Conservation (phyloP, 2,329 filamentous ascomycete genomes). For the Ustilaginoidea virens region DNA sequence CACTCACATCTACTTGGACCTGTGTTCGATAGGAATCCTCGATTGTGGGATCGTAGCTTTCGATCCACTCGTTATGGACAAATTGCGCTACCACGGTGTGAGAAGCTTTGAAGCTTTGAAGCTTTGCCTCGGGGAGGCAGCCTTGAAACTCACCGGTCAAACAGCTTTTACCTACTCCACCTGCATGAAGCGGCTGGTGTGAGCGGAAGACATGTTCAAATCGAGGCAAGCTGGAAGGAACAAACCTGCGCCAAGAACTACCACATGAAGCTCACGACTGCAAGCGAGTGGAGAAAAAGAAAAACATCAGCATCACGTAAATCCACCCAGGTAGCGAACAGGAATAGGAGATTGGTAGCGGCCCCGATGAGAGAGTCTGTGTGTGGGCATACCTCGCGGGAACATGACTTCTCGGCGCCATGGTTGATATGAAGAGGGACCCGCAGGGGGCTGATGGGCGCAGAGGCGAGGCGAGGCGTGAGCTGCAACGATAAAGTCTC, state of each 20-base stretch:
- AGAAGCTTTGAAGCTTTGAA: neutral
- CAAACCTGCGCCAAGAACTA: constrained; percentile 66
- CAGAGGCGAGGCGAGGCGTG: no score
- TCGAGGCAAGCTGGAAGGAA: constrained; percentile 6
- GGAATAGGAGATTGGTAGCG: no score
- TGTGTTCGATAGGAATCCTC: constrained; percentile 65
- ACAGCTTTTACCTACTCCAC: constrained; percentile 86
- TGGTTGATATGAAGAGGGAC: no score
- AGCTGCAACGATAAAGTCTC: no score
- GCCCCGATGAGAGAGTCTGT: no score
- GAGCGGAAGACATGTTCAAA: constrained; percentile 12
- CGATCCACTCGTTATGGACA: constrained; percentile 88
- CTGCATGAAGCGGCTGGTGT: constrained; percentile 26
- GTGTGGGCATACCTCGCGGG: constrained; percentile 8
- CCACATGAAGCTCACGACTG: constrained; percentile 68
- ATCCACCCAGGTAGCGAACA: no score
- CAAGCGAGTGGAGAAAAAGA: no score
- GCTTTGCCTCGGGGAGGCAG: no score
- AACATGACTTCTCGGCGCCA: constrained; percentile 7
- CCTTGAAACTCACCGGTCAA: constrained; percentile 57
- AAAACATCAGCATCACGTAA: no score
- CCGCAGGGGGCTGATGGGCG: no score
- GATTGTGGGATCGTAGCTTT: constrained; percentile 69
- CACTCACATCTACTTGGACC: constrained; percentile 68
- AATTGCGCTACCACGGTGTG: constrained; percentile 53